Base-by-base conservation (phyloP, 352 stramenopile genomes). In the Ophiocytium majus region DNA sequence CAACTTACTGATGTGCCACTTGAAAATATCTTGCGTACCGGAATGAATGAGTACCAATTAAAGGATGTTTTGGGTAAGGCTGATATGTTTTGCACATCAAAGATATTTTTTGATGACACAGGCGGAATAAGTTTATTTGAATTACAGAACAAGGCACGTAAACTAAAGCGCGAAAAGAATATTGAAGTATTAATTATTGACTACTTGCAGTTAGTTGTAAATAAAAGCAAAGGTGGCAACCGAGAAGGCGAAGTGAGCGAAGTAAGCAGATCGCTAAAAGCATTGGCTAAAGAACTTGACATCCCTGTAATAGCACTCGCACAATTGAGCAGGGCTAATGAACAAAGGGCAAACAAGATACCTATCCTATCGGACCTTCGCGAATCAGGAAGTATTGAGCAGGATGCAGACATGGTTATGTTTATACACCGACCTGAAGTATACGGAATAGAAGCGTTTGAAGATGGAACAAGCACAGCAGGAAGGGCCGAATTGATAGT, bases 321-420 rank as follows among this genome's bases (percentile, higher is more conserved):
- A 23, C 57, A 71, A 71, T 71, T 71, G 28, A 71, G 57, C 28
- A 23, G 57, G 19, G 19, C 23, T 23, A 28, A 23, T 23, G 57
- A 71, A 71, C 23, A 71, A 23, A 23, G 57, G 23, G 57, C 19
- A 23, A 71, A 28, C 28, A 71, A 71, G 57, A 23, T 23, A 23
- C 57, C 57, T 23, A 23, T 23, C 23, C 57, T 71, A 23, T 23
- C 19, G 23, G 57, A 71, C 57, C 57, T 71, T 71, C 57, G 57
- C 28, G 57, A 71, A 28, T 71, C 57, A 23, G 57, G 57, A 23
- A 28, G 19, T 28, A 71, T 71, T 71, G 57, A 71, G 28, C 57
- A 71, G 28, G 57, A 71, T 71, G 57, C 57, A 23, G 57, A 71
- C 28, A 71, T 71, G 57, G 57, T 71, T 23, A 71, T 71, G 57